phyloP scores from a whole-genome alignment of 73 alveolate genomes.

The Blepharisma stoltei region DNA sequence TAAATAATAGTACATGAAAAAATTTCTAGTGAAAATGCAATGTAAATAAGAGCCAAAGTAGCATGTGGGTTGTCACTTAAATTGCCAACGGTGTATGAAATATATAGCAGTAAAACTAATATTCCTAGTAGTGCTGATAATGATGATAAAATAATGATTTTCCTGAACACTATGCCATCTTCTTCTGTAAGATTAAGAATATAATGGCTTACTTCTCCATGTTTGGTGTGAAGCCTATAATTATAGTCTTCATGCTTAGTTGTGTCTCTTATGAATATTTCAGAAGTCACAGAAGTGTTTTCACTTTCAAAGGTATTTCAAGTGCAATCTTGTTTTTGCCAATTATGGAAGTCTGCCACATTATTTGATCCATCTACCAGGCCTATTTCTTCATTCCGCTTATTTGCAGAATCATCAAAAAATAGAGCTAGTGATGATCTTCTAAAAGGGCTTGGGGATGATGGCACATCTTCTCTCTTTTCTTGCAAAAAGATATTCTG shows the following conservation, averaged over 20 bases:
- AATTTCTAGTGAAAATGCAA: not conserved
- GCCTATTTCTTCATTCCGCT: not conserved
- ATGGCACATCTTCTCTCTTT: not conserved
- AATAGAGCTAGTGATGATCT: not conserved
- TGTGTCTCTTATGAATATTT: not conserved
- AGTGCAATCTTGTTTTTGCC: not conserved
- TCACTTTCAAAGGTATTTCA: slow-evolving; percentile 7
- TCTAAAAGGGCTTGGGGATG: not conserved
- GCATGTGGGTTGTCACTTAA: not conserved
- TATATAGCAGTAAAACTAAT: not conserved
- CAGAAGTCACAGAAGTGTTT: not conserved
- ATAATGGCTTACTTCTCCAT: not conserved
- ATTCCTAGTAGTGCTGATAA: slow-evolving; percentile 15
- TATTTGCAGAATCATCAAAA: not conserved
- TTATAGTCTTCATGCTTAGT: not conserved
- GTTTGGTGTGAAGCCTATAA: not conserved
- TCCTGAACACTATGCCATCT: slow-evolving; percentile 4
- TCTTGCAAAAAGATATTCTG: not conserved
- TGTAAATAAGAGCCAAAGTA: not conserved
- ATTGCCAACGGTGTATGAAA: not conserved
- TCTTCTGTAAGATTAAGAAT: slow-evolving; percentile 13
- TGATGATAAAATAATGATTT: slow-evolving; percentile 33
- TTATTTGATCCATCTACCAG: not conserved
- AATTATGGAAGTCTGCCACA: not conserved
- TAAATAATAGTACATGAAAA: slow-evolving; percentile 12